A percentile compares a stretch with the other conserved stretches of the same genome.
These are phyloP conservation scores for Sphaceloma murrayae DNA, from an alignment of 2,329 filamentous ascomycete genomes.

Conservation along the genomic window DNA sequence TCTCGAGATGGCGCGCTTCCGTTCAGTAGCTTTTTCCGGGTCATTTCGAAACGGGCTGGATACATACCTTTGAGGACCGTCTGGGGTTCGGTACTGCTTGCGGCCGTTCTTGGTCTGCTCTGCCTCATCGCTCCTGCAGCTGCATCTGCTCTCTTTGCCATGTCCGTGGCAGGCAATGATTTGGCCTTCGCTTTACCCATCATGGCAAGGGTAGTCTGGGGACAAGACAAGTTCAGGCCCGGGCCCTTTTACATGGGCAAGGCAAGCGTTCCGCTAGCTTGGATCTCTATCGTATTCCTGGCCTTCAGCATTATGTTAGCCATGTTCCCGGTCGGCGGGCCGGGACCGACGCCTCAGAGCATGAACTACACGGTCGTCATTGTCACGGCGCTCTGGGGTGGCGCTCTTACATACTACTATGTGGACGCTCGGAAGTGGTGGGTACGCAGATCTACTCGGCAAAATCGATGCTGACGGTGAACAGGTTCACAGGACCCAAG, in stretches of 20 bases:
- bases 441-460: too few species aligned
- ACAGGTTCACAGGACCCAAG: slow-evolving; percentile 51
- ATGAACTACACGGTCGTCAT: slow-evolving; percentile 60
- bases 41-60: slow-evolving; percentile 45
- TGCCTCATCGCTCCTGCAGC: slow-evolving; percentile 50
- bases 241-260: slow-evolving; percentile 51
- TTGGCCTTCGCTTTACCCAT: slow-evolving; percentile 52
- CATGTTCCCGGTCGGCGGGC: slow-evolving; percentile 51
- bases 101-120: slow-evolving; percentile 47
- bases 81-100: slow-evolving; percentile 44
- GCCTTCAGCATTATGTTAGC: slow-evolving; percentile 46
- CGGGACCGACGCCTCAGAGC: slow-evolving; percentile 39
- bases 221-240: slow-evolving; percentile 46
- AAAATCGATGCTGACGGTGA: too few species aligned
- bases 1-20: slow-evolving; percentile 33
- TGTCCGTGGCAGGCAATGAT: slow-evolving; percentile 52
- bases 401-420: slow-evolving; percentile 47
- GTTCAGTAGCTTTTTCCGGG: slow-evolving; percentile 44
- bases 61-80: slow-evolving; percentile 50
- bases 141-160: slow-evolving; percentile 50
- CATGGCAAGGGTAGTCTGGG: slow-evolving; percentile 50
- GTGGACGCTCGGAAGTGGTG: slow-evolving; percentile 49
- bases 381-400: slow-evolving; percentile 50
- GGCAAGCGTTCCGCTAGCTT: slow-evolving; percentile 45
- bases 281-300: slow-evolving; percentile 45